Conservation (phyloP, 331 rosid species). For the Ulmus americana region DNA sequence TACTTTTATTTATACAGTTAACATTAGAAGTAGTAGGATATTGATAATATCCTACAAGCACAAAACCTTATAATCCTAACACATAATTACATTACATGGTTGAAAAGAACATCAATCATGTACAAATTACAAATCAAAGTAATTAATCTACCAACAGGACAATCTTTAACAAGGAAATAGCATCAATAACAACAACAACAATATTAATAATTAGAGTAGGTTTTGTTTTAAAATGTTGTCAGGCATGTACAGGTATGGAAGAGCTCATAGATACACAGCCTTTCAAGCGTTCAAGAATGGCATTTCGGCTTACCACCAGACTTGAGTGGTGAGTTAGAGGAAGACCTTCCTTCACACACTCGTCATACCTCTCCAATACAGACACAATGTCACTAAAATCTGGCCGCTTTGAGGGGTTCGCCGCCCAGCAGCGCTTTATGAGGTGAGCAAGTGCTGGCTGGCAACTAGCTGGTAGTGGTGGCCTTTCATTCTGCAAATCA, state of each 20-base stretch:
- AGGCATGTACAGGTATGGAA: conserved; percentile 87
- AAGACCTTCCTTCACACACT: conserved; percentile 88
- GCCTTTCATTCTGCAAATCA: conserved; percentile 68
- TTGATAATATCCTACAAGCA: not conserved
- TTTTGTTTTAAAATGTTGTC: conserved; percentile 24
- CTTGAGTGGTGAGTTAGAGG: conserved; percentile 73
- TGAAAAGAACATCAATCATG: conserved; percentile 34
- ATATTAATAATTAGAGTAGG: conserved; percentile 26
- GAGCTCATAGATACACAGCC: conserved; percentile 71
- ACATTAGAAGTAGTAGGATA: not conserved
- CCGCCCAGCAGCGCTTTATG: conserved; percentile 88
- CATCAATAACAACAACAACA: conserved; percentile 1
- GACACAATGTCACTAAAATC: conserved; percentile 79
- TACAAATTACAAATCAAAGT: conserved; percentile 27
- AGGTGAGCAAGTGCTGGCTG: conserved; percentile 86
- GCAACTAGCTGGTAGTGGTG: conserved; percentile 89
- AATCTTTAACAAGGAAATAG: conserved; percentile 6
- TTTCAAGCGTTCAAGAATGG: conserved; percentile 65
- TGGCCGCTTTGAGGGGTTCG: conserved; percentile 86
- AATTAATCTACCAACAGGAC: conserved; percentile 22
- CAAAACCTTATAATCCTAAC: conserved; percentile 17
- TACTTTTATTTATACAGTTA: no score
- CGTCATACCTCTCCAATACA: conserved; percentile 78
- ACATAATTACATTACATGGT: conserved; percentile 30
- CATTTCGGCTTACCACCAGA: conserved; percentile 54